A percentile compares a stretch with the other conserved stretches of the same genome.
Evolutionary conservation across 257 asterid genomes (phyloP).

Genomic region (Eustoma russellianum): DNA sequence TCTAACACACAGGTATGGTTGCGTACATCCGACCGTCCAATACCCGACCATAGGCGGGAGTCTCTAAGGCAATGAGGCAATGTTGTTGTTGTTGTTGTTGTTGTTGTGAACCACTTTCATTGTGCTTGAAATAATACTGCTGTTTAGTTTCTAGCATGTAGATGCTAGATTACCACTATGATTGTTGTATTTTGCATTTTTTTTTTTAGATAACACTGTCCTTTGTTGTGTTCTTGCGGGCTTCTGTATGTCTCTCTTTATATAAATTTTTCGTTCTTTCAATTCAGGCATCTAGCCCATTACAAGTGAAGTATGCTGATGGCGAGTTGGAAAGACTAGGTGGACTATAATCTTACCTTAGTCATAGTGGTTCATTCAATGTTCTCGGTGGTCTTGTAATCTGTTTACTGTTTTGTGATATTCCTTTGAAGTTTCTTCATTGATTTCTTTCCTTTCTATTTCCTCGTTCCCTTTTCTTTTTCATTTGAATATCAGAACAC

Average conservation of each 20-base stretch:
- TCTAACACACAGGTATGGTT: too few species aligned
- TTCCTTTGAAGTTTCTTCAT: not conserved
- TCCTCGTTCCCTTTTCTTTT: slow-evolving; percentile 8
- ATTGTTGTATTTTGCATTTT: too few species aligned
- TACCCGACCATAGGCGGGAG: too few species aligned
- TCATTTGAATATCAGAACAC: slow-evolving; percentile 53
- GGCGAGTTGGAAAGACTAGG: slow-evolving; percentile 99
- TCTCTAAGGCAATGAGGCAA: too few species aligned
- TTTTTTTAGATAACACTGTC: too few species aligned
- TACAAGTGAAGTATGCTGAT: slow-evolving; percentile 99
- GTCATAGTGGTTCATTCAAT: slow-evolving; percentile 5
- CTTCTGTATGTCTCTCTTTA: slow-evolving; percentile 19
- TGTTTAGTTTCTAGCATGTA: too few species aligned
- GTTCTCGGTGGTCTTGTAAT: not conserved
- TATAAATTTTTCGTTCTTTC: slow-evolving; percentile 23
- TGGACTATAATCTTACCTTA: slow-evolving; percentile 19
- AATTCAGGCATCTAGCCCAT: slow-evolving; percentile 88
- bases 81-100: too few species aligned
- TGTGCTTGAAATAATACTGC: too few species aligned
- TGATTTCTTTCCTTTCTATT: not conserved
- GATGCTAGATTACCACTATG: too few species aligned
- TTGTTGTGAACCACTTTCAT: too few species aligned
- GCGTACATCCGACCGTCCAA: too few species aligned
- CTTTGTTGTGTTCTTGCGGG: not conserved
- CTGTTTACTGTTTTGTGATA: slow-evolving; percentile 7